phyloP scores from a whole-genome alignment of 139 green algal species.

The Tetratostichococcus sp. region DNA sequence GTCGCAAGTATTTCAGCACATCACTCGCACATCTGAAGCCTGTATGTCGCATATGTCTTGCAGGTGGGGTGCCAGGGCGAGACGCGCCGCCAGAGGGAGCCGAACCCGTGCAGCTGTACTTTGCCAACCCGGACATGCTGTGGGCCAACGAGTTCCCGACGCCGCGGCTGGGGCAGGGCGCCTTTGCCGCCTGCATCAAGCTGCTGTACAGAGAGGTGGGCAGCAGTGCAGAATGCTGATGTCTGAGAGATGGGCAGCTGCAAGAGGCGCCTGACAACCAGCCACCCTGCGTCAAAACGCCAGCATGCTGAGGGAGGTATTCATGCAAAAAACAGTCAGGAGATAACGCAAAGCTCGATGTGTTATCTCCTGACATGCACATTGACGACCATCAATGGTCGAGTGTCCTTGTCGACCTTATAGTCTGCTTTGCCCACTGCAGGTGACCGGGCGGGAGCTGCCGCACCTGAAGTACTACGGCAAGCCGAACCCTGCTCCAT shows the following conservation, averaged over 20 bases:
- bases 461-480: constrained; percentile 42
- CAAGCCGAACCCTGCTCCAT: constrained; percentile 63
- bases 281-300: too few species aligned
- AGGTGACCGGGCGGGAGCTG: not conserved
- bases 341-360: too few species aligned
- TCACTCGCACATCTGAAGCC: not conserved
- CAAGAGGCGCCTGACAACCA: too few species aligned
- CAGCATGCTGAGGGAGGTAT: too few species aligned
- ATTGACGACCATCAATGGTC: too few species aligned
- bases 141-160: constrained; percentile 63
- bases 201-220: constrained; percentile 37
- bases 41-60: not conserved
- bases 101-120: constrained; percentile 28
- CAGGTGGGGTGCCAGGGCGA: constrained; percentile 21
- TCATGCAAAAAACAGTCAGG: too few species aligned
- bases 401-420: not conserved
- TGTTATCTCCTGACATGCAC: too few species aligned
- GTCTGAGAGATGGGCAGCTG: too few species aligned
- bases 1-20: too few species aligned
- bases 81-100: not conserved
- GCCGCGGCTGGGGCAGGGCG: constrained; percentile 64
- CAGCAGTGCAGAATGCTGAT: not conserved
- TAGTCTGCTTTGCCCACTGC: not conserved
- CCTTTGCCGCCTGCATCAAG: constrained; percentile 54
- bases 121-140: constrained; percentile 64